phyloP scores from a whole-genome alignment of 345 rosid genomes.

The Raphanus raphanistrum region DNA sequence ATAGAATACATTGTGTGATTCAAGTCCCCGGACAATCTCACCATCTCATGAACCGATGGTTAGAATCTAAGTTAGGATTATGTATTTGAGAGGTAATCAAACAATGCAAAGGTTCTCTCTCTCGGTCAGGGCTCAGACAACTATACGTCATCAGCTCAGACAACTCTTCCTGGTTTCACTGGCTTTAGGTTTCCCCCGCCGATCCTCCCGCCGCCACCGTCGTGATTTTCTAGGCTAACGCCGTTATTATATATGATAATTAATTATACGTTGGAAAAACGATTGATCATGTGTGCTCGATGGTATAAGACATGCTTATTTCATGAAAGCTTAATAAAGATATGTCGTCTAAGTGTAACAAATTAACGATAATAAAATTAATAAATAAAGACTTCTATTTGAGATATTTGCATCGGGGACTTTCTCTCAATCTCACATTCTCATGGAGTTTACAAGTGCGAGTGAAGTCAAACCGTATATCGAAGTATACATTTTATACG shows the following conservation, averaged over 20 bases:
- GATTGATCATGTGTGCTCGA: conserved; percentile 4
- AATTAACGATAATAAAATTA: not conserved
- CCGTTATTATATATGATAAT: not conserved
- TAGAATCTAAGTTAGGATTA: not conserved
- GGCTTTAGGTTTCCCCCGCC: conserved; percentile 27
- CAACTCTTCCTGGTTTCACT: conserved; percentile 24
- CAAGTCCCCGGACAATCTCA: not conserved
- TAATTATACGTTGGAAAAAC: conserved; percentile 8
- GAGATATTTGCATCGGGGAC: not conserved
- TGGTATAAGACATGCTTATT: conserved; percentile 1
- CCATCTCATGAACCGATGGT: not conserved
- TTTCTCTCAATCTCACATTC: not conserved
- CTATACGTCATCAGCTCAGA: conserved; percentile 17
- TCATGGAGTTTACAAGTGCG: not conserved
- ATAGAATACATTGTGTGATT: not conserved
- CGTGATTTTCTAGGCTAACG: conserved; percentile 10
- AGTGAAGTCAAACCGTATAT: not conserved
- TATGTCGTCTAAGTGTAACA: not conserved
- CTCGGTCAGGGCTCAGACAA: no score
- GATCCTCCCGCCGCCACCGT: conserved; percentile 22
- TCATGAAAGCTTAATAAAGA: not conserved
- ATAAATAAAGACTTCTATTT: not conserved
- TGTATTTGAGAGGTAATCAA: not conserved
- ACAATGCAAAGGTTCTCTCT: no score
- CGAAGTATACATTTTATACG: no score